These are phyloP conservation scores for Penicillium cosmopolitanum DNA, from an alignment of 495 filamentous ascomycete genomes.

Conservation along the genomic window DNA sequence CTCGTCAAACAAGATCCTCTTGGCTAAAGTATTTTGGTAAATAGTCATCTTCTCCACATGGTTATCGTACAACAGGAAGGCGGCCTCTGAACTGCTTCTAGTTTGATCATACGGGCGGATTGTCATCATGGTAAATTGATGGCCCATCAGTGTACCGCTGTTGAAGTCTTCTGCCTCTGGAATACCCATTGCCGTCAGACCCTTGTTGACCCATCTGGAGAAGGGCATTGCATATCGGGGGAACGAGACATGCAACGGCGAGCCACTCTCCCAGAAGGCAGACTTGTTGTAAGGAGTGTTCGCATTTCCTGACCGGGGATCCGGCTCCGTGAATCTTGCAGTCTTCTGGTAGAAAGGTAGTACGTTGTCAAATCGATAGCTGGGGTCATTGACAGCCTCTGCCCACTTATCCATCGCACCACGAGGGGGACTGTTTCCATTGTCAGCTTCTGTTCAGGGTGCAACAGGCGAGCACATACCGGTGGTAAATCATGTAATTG, in stretches of 20 bases:
- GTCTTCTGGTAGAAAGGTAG: slow-evolving; percentile 47
- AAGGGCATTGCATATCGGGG: slow-evolving; percentile 35
- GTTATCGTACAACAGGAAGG: slow-evolving; percentile 29
- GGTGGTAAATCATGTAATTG: slow-evolving; percentile 45
- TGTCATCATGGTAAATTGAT: slow-evolving; percentile 40
- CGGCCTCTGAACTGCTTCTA: slow-evolving; percentile 43
- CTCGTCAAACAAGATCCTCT: slow-evolving; percentile 11
- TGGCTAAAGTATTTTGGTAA: slow-evolving; percentile 15
- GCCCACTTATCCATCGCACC: slow-evolving; percentile 50
- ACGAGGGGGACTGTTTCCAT: slow-evolving; percentile 34
- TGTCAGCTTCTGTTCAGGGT: neutral
- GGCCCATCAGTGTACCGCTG: slow-evolving; percentile 35
- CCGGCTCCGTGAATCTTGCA: slow-evolving; percentile 33
- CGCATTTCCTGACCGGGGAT: slow-evolving; percentile 20
- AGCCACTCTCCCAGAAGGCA: slow-evolving; percentile 26
- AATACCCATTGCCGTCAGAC: slow-evolving; percentile 31
- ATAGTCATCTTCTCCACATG: slow-evolving; percentile 10
- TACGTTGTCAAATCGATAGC: slow-evolving; percentile 46
- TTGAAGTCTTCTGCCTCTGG: slow-evolving; percentile 33
- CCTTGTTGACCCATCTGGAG: slow-evolving; percentile 35
- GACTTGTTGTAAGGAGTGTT: slow-evolving; percentile 30
- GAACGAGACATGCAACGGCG: slow-evolving; percentile 42
- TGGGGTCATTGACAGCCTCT: slow-evolving; percentile 47
- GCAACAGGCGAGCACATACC: slow-evolving; percentile 18
- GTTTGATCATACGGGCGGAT: slow-evolving; percentile 35